Base-by-base conservation (phyloP, 345 rosid species). In the Camelina neglecta region DNA sequence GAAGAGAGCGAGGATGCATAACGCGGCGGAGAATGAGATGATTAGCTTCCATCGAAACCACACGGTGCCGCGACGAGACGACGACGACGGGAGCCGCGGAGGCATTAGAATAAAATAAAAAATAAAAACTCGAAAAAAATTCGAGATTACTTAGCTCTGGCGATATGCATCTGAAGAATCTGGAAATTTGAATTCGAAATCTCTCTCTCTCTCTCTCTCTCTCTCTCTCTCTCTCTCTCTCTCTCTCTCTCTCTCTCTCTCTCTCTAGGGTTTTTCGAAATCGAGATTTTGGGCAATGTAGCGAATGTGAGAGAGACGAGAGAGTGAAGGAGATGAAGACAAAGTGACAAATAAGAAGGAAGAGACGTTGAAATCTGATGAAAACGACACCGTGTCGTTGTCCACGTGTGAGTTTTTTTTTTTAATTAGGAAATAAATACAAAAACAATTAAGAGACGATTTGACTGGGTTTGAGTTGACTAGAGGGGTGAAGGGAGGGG, bases 21-120 rank as follows among this genome's bases (percentile, higher is more conserved):
- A 76, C 3, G 79, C 47, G 59, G 86, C 23, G 51, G 86, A 89
- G 75, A 92, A 49, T 75, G 84, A 11, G 72, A 87, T 41, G 20
- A 84, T 74, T 11, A 89, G 82, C 88, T 86, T 92, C 95, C 90
- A 92, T 59, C 83, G 82, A 9, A 81, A 66, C 90, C 90, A 81
- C 41, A 89, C 45, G 56, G 74, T 81, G 79, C 74, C 83, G 70
- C 89, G 89, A 60, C 81, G 77, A 50, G 58, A 50, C 77, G 60
- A 29, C 77, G 77, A 50, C 77, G 60, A 29, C 77, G 77, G 77
- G 51, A 71, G 56, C 13, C 29, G 56, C 82, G 75, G 56, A 81
- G 75, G 71, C 96, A 90, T 87, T 87, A 15, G 54, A 71, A 5
- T 29, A 29, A 18, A 29, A 18, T 18, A 0, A 18, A 18, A 29